Percentiles rank a stretch among this genome's conserved stretches.
phyloP scores from a whole-genome alignment of 2,329 filamentous ascomycete genomes.

The Akanthomyces uredinophilus region DNA sequence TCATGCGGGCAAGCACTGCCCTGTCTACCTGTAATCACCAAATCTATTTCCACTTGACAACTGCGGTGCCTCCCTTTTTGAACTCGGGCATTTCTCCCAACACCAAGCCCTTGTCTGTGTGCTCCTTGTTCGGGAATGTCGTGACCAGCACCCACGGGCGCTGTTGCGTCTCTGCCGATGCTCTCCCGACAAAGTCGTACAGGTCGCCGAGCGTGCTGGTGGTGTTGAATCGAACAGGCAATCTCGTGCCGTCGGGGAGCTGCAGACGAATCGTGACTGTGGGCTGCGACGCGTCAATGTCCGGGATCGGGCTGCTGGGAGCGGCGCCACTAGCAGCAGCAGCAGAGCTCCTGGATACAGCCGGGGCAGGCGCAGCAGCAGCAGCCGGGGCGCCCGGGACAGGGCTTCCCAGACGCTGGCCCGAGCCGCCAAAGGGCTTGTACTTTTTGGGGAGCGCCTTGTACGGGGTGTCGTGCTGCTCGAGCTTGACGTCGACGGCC shows the following conservation, averaged over 20 bases:
- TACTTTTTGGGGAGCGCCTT: slow-evolving; percentile 68
- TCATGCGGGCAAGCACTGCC: background rate
- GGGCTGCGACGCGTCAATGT: slow-evolving; percentile 61
- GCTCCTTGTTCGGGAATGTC: slow-evolving; percentile 77
- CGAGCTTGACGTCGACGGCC: slow-evolving; percentile 72
- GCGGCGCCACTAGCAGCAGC: background rate
- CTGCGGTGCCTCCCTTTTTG: slow-evolving; percentile 59
- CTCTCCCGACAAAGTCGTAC: slow-evolving; percentile 66
- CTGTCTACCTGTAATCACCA: background rate
- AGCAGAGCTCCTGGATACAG: slow-evolving; percentile 29
- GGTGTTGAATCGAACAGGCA: slow-evolving; percentile 78
- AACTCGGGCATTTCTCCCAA: slow-evolving; percentile 60
- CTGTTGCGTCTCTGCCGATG: slow-evolving; percentile 50
- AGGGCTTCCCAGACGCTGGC: slow-evolving; percentile 70
- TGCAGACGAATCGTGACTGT: slow-evolving; percentile 69
- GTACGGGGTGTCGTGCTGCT: slow-evolving; percentile 69
- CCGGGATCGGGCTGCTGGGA: slow-evolving; percentile 25
- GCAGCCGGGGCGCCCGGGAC: slow-evolving; percentile 54
- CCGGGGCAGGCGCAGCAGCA: slow-evolving; percentile 24
- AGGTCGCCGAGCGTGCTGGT: slow-evolving; percentile 73
- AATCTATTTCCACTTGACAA: slow-evolving; percentile 54
- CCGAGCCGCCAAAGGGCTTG: slow-evolving; percentile 67
- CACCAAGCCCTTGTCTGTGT: slow-evolving; percentile 59
- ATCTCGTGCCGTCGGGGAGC: slow-evolving; percentile 68
- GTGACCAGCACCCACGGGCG: slow-evolving; percentile 73